A percentile compares a stretch with the other conserved stretches of the same genome.
Conservation (phyloP, 495 filamentous ascomycete species). For the Hypoxylon fuscum region DNA sequence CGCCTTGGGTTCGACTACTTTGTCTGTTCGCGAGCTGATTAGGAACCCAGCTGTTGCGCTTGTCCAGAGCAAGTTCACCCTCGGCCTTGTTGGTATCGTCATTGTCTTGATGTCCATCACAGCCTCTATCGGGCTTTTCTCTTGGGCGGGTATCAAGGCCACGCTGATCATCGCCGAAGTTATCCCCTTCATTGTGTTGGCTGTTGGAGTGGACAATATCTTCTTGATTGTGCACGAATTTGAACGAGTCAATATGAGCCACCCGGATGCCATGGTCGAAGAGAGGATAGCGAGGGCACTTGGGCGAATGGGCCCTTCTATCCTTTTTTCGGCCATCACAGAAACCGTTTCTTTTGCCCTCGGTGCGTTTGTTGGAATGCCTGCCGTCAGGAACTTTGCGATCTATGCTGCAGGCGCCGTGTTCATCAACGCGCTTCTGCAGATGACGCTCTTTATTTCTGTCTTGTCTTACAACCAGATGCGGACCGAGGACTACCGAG, state of each 20-base stretch:
- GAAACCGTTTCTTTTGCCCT: constrained; percentile 93
- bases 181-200: constrained; percentile 95
- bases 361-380: constrained; percentile 96
- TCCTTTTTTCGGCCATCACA: constrained; percentile 91
- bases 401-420: constrained; percentile 96
- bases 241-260: constrained; percentile 88
- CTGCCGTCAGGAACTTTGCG: constrained; percentile 95
- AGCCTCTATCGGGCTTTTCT: constrained; percentile 92
- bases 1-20: constrained; percentile 85
- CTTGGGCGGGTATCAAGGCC: constrained; percentile 85
- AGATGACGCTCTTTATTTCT: constrained; percentile 95
- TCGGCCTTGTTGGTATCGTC: constrained; percentile 88
- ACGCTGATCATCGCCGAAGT: constrained; percentile 98
- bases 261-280: constrained; percentile 86
- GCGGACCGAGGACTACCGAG: constrained; percentile 82
- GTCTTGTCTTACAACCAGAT: constrained; percentile 90
- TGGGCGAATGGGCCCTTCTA: constrained; percentile 94
- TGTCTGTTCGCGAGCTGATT: constrained; percentile 76
- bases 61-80: constrained; percentile 94
- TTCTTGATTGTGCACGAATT: constrained; percentile 99
- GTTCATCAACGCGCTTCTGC: constrained; percentile 92
- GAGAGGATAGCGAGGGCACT: constrained; percentile 83
- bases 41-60: constrained; percentile 82
- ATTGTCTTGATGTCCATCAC: constrained; percentile 98
- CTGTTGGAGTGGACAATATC: constrained; percentile 98